Conservation (phyloP, 805 yeast species). For the Lipomyces chichibuensis region DNA sequence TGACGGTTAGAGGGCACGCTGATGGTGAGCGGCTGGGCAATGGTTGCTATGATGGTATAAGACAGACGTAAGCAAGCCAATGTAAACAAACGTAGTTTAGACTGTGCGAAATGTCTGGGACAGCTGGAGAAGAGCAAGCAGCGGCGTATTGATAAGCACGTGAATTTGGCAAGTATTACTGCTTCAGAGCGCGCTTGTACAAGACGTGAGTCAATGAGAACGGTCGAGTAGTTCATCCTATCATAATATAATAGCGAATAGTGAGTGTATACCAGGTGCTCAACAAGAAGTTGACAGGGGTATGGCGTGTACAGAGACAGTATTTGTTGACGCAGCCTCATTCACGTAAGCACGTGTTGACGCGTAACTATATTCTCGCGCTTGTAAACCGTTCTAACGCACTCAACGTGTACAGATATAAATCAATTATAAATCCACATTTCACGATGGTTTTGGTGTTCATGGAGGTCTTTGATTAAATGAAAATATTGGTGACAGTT, state of each 20-base stretch:
- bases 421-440: background rate
- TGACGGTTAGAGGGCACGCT: background rate
- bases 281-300: background rate
- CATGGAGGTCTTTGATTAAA: background rate
- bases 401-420: background rate
- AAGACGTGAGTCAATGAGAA: background rate
- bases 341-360: background rate
- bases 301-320: background rate
- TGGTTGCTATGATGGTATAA: background rate
- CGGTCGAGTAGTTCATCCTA: background rate
- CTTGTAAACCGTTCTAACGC: background rate
- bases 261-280: background rate
- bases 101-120: background rate
- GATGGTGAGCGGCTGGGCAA: background rate
- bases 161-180: background rate
- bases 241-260: background rate
- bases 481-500: background rate
- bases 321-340: conserved; percentile 2
- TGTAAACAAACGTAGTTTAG: background rate
- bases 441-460: background rate
- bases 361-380: background rate
- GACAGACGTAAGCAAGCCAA: background rate
- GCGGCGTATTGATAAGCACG: background rate
- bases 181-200: background rate
- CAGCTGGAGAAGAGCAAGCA: background rate